Conservation (phyloP, 306 rosid species). For the Dryas octopetala region DNA sequence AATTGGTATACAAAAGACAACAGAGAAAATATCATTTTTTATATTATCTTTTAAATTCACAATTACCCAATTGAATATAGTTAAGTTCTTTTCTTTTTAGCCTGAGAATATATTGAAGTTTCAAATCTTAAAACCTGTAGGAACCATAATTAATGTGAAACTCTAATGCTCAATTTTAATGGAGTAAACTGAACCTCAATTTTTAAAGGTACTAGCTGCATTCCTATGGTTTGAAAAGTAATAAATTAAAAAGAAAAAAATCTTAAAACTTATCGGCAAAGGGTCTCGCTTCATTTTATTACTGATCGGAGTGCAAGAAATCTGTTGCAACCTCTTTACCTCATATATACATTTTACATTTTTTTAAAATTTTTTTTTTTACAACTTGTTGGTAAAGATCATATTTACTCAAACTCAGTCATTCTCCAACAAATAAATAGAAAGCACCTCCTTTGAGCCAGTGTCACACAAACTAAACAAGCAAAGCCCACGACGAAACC, state of each 20-base stretch:
- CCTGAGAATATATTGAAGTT: neutral
- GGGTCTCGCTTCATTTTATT: neutral
- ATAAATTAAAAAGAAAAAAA: too few species aligned
- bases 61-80: neutral
- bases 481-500: neutral
- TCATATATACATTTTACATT: neutral
- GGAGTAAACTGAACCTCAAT: neutral
- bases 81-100: neutral
- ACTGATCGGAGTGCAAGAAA: neutral
- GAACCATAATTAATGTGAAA: neutral
- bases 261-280: too few species aligned
- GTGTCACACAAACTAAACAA: neutral
- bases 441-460: neutral
- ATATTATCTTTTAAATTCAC: neutral
- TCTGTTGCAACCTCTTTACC: neutral
- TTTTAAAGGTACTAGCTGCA: too few species aligned
- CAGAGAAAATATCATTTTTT: neutral
- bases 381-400: neutral
- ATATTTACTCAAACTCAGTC: neutral
- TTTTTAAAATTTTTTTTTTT: neutral
- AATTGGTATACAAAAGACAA: neutral
- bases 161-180: neutral
- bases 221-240: too few species aligned
- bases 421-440: neutral
- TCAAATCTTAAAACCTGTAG: conserved; percentile 1